These are phyloP conservation scores for Sporothrix phasma DNA, from an alignment of 2,329 filamentous ascomycete genomes.

Conservation along the genomic window DNA sequence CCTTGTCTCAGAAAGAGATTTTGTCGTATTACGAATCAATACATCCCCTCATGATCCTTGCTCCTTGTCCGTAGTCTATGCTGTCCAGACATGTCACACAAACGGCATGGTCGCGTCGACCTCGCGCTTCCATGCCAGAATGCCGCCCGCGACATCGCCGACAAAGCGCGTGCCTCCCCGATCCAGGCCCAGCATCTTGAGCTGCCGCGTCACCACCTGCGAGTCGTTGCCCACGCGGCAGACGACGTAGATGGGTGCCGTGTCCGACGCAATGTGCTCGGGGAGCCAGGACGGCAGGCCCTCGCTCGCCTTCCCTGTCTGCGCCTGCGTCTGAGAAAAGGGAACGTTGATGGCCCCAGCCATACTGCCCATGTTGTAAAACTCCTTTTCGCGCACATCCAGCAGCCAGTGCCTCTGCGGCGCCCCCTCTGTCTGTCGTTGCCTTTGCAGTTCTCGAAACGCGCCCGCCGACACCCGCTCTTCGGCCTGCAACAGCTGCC, in stretches of 20 bases:
- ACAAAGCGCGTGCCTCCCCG: constrained; percentile 47
- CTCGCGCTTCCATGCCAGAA: constrained; percentile 60
- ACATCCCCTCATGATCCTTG: no score
- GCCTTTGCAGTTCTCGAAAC: constrained; percentile 28
- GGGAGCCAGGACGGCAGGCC: constrained; percentile 29
- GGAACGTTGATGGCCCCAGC: constrained; percentile 67
- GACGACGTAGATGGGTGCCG: constrained; percentile 55
- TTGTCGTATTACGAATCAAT: no score
- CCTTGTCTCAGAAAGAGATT: no score
- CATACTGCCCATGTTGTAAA: constrained; percentile 72
- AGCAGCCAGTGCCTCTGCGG: constrained; percentile 47
- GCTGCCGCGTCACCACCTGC: constrained; percentile 54
- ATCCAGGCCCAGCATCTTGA: constrained; percentile 52
- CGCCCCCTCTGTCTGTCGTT: neutral
- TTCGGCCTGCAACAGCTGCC: constrained; percentile 39
- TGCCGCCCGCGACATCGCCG: constrained; percentile 61
- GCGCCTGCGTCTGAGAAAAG: constrained; percentile 43
- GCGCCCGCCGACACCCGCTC: constrained; percentile 59
- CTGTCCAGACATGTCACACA: constrained; percentile 31
- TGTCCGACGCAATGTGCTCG: constrained; percentile 27
- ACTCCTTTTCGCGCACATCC: constrained; percentile 76
- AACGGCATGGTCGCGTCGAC: constrained; percentile 53
- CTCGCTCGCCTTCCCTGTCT: constrained; percentile 4
- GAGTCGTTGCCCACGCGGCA: constrained; percentile 73
- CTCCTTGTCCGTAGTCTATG: no score